Evolutionary conservation across 2,329 filamentous ascomycete species (phyloP).

Genomic region (Juglanconis oblonga): DNA sequence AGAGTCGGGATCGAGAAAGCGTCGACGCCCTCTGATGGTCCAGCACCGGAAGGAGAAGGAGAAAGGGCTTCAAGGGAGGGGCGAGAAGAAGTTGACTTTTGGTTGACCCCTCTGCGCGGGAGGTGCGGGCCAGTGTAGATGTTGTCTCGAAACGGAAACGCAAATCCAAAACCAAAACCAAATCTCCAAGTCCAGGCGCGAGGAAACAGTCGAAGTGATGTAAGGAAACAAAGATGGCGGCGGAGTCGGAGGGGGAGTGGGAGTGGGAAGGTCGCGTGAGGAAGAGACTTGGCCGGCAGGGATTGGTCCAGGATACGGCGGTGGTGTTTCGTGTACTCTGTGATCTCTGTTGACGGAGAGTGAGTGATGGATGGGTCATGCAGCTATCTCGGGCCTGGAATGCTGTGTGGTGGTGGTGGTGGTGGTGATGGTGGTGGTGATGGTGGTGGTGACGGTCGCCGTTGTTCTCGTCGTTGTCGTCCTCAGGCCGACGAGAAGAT

Average conservation of each 20-base stretch:
- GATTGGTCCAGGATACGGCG: constrained; percentile 9
- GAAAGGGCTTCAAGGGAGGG: not conserved
- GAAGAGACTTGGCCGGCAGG: constrained; percentile 12
- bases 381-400: not conserved
- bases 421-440: not conserved
- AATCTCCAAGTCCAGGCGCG: not conserved
- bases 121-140: not conserved
- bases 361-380: not conserved
- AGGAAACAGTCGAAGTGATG: not conserved
- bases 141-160: not conserved
- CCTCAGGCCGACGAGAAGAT: not conserved
- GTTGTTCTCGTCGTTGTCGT: not conserved
- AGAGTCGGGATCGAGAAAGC: not conserved
- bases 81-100: no score
- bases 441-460: not conserved
- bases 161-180: not conserved
- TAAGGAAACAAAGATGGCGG: not conserved
- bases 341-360: not conserved
- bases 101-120: no score
- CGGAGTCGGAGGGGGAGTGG: not conserved
- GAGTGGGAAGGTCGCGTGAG: constrained; percentile 6
- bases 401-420: no score
- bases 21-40: constrained; percentile 6
- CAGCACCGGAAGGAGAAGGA: constrained; percentile 7
- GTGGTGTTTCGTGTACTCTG: not conserved